These are phyloP conservation scores for Vigna trinervia DNA, from an alignment of 306 rosid species.

Conservation along the genomic window DNA sequence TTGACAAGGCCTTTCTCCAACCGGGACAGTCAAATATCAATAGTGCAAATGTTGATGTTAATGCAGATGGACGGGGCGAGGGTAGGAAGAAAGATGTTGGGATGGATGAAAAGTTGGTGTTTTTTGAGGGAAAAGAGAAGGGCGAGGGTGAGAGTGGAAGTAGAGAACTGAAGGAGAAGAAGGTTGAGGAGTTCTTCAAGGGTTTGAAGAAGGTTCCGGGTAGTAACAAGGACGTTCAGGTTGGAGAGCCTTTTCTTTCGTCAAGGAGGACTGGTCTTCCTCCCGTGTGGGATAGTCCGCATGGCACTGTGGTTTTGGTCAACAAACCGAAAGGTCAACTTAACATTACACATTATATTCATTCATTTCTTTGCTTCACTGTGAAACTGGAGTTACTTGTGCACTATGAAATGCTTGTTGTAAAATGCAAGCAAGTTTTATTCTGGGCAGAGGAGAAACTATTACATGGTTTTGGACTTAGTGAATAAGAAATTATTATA, in stretches of 20 bases:
- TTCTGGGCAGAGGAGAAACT: neutral
- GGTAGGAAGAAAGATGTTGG: conserved; percentile 40
- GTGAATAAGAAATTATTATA: neutral
- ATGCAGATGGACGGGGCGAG: conserved; percentile 7
- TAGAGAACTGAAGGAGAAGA: conserved; percentile 61
- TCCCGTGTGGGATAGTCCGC: conserved; percentile 75
- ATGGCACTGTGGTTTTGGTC: conserved; percentile 82
- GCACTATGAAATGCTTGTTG: neutral
- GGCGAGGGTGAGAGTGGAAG: conserved; percentile 25
- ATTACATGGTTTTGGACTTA: neutral
- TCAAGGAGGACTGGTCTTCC: conserved; percentile 83
- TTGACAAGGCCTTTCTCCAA: conserved; percentile 87
- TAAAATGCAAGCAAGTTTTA: neutral
- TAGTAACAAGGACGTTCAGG: conserved; percentile 47
- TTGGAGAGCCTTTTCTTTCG: conserved; percentile 70
- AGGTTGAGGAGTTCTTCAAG: conserved; percentile 90
- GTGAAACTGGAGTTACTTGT: neutral
- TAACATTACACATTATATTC: neutral
- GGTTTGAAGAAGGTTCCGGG: conserved; percentile 73
- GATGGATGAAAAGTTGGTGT: conserved; percentile 59
- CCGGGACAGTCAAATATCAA: conserved; percentile 64
- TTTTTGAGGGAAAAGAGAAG: conserved; percentile 55
- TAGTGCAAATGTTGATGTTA: neutral
- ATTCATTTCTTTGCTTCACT: neutral
- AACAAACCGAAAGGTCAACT: conserved; percentile 93